phyloP scores from a whole-genome alignment of 371 early-diverging fungal species.

The Rhizomucor pusillus region DNA sequence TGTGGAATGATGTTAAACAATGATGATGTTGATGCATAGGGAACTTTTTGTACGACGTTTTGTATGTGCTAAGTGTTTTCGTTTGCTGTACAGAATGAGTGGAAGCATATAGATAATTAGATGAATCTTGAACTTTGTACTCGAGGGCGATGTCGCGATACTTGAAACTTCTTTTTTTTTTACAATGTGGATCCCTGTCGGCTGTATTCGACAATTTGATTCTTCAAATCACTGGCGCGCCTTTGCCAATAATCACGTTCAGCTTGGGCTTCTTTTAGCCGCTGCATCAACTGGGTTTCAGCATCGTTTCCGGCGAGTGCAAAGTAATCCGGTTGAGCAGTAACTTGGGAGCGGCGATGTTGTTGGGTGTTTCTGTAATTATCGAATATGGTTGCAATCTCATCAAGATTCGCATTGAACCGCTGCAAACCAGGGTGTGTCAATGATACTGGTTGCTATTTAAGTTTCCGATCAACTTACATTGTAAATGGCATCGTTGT shows the following conservation, averaged over 20 bases:
- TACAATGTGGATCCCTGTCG: neutral
- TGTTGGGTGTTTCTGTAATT: conserved; percentile 7
- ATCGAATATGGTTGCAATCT: conserved; percentile 12
- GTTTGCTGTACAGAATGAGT: neutral
- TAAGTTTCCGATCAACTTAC: neutral
- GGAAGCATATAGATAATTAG: neutral
- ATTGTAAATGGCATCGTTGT: conserved; percentile 1
- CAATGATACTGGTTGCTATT: no score
- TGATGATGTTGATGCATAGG: neutral
- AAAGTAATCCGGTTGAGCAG: neutral
- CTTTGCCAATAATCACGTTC: conserved; percentile 25
- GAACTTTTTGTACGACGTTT: neutral
- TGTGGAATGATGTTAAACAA: conserved; percentile 2
- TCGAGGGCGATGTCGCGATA: neutral
- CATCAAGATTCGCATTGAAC: conserved; percentile 23
- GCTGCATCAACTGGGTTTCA: conserved; percentile 14
- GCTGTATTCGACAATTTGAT: conserved; percentile 10
- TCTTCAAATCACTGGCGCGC: conserved; percentile 19
- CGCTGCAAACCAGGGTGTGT: neutral
- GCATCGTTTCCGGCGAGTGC: neutral
- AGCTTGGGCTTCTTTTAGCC: conserved; percentile 10
- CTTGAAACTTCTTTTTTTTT: no score
- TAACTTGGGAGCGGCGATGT: conserved; percentile 5
- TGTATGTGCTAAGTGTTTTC: neutral
- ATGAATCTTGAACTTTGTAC: conserved; percentile 1